A percentile compares a stretch with the other conserved stretches of the same genome.
Conservation (phyloP, 1,284 basidiomycete species). For the Pholiota adiposa region DNA sequence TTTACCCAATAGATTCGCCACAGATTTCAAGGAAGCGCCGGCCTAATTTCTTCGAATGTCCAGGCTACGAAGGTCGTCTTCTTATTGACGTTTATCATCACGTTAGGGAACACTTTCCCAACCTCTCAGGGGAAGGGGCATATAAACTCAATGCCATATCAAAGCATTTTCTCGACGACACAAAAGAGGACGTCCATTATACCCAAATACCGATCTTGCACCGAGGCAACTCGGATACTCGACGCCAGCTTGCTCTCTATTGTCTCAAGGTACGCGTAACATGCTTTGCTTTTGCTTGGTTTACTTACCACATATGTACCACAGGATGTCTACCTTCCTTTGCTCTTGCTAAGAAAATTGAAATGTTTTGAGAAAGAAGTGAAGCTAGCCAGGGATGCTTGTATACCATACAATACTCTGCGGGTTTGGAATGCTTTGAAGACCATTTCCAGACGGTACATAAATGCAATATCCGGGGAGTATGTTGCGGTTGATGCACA, state of each 20-base stretch:
- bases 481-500: constrained; percentile 15
- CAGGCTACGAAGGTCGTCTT: constrained; percentile 69
- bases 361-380: constrained; percentile 25
- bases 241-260: constrained; percentile 85
- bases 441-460: constrained; percentile 11
- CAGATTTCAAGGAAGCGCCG: constrained; percentile 12
- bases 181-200: constrained; percentile 91
- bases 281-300: too few relatives aligned
- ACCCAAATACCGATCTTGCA: constrained; percentile 90
- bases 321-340: constrained; percentile 27
- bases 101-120: constrained; percentile 86
- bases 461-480: constrained; percentile 15
- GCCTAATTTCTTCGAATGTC: constrained; percentile 17
- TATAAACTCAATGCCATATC: constrained; percentile 91
- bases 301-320: background rate
- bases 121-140: constrained; percentile 58
- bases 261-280: constrained; percentile 87
- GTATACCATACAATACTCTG: constrained; percentile 23
- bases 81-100: constrained; percentile 88
- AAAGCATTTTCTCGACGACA: constrained; percentile 85
- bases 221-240: constrained; percentile 82
- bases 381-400: constrained; percentile 15
- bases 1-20: constrained; percentile 3
- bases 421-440: constrained; percentile 15
- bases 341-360: constrained; percentile 20